Evolutionary conservation across 176 grass and related monocot species (phyloP), one percentile per base, ranked within the genome.

Genomic region (Rhynchospora breviuscula): DNA sequence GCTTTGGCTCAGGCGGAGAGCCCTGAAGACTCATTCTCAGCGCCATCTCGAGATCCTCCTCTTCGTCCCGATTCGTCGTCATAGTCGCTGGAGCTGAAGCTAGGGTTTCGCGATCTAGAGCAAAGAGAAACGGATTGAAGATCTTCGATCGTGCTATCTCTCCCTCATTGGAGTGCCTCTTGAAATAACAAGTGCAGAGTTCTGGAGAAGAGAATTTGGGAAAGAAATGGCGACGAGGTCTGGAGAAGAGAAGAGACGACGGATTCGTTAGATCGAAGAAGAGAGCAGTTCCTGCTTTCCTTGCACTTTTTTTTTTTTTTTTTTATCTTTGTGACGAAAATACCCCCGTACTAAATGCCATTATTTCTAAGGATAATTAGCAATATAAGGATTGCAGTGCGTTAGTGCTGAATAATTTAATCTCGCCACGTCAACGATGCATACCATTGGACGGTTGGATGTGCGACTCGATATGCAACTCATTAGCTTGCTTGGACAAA

Each of bases 11-110:
- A 49, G 93, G 90, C 56, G 88, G 91, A 61, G 90, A 90, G 8
- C 92, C 82, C 79, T 95, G 95, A 12, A 98, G 95, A 87, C 93
- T 98, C 95, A 98, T 98, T 61, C 62, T 87, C 59, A 98, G 91
- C 60, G 93, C 91, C 95, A 98, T 98, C 92, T 95, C 85, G 54
- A 98, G 91, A 72, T 95, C 93, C 82, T 98, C 95, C 79, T 98
- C 95, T 67, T 98, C 91, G 68, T 93, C 95, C 62, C 86, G 91
- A 89, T 98, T 87, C 91, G 51, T 85, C 89, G 94, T 90, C 87
- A 86, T 35, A 70, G 75, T 72, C 26, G 64, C 46, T 25, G 23
- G 81, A 79, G 58, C 43, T 59, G 65, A 80, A 76, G 57, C 80
- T 83, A 62, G 80, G 40, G 63, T 66, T 82, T 64, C 51, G 4